Conservation (phyloP, 129 eudicot genomes). For the Calendula officinalis region DNA sequence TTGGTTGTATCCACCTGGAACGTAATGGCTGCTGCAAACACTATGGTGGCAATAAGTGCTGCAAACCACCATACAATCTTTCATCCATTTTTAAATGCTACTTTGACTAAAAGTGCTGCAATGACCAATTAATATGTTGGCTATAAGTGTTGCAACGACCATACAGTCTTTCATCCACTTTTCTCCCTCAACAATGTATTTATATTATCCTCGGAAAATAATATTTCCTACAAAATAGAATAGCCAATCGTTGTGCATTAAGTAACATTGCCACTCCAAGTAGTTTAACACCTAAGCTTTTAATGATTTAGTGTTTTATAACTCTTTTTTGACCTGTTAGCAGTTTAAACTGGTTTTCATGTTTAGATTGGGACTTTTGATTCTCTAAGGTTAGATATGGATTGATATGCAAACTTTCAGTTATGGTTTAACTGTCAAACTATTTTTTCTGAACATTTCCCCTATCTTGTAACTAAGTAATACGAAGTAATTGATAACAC, state of each 20-base stretch:
- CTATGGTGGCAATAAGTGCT: not conserved
- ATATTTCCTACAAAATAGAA: constrained; percentile 21
- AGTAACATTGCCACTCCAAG: not conserved
- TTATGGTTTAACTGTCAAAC: no score
- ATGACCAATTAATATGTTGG: not conserved
- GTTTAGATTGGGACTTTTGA: no score
- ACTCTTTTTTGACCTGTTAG: no score
- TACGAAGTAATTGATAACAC: no score
- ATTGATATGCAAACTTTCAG: no score
- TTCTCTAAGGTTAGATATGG: no score
- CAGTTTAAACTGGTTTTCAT: no score
- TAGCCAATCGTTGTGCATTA: no score
- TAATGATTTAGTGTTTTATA: no score
- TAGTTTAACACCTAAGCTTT: not conserved
- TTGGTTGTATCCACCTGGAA: constrained; percentile 22
- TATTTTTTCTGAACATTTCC: no score
- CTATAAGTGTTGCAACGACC: constrained; percentile 1
- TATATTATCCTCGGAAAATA: constrained; percentile 2
- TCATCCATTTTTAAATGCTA: not conserved
- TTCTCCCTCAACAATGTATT: not conserved
- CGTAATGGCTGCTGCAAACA: not conserved
- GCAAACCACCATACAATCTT: not conserved
- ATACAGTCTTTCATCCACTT: constrained; percentile 13
- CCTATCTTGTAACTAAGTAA: no score
- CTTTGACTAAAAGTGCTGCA: constrained; percentile 7